A percentile compares a stretch with the other conserved stretches of the same genome.
phyloP scores from a whole-genome alignment of 192 early-diverging fungal species.

The Cladochytrium replicatum region DNA sequence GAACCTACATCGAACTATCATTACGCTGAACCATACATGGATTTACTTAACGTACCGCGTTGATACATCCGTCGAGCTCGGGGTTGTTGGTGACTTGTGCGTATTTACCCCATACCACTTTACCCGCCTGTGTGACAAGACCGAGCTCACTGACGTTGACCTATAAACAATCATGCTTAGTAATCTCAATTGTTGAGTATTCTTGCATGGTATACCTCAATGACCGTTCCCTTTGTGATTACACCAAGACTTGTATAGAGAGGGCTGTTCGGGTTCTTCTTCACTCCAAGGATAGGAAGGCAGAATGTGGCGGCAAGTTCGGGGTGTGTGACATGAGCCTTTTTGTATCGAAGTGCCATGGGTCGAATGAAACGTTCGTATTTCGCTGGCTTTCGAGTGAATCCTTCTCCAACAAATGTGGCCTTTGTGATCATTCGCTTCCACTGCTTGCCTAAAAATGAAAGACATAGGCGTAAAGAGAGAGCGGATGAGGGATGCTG shows the following conservation, averaged over 20 bases:
- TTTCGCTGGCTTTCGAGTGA: constrained; percentile 98
- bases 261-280: constrained; percentile 96
- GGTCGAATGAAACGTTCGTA: constrained; percentile 98
- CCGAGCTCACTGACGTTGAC: constrained; percentile 91
- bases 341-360: constrained; percentile 96
- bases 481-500: too few species aligned
- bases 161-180: constrained; percentile 2
- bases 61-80: constrained; percentile 97
- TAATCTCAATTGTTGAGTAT: too few species aligned
- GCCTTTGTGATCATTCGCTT: constrained; percentile 98
- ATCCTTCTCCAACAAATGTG: constrained; percentile 97
- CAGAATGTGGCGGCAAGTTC: constrained; percentile 96
- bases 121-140: constrained; percentile 90
- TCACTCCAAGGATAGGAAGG: constrained; percentile 93
- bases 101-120: constrained; percentile 92
- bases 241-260: constrained; percentile 96
- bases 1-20: too few species aligned
- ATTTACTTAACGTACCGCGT: too few species aligned
- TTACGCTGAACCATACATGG: too few species aligned
- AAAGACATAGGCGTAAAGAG: too few species aligned
- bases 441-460: constrained; percentile 74
- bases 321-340: constrained; percentile 97
- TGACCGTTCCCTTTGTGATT: constrained; percentile 95
- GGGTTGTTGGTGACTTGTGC: constrained; percentile 93
- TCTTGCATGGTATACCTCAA: constrained; percentile 54